Conservation (phyloP, 225 moss, liverwort and hornwort species). For the Asterella californica region DNA sequence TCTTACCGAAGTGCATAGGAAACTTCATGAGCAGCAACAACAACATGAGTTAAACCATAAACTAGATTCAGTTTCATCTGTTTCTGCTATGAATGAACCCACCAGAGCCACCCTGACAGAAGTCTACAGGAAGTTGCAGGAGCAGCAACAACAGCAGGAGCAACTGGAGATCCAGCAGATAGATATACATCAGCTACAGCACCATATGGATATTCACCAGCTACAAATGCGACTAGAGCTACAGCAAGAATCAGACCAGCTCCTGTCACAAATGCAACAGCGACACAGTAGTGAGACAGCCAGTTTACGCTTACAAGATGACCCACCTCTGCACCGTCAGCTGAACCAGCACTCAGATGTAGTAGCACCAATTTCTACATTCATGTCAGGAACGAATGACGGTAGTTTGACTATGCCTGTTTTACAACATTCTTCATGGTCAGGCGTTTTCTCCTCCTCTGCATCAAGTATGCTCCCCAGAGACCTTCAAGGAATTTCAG, state of each 20-base stretch:
- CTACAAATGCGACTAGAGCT: constrained; percentile 24
- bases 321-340: constrained; percentile 16
- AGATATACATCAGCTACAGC: constrained; percentile 43
- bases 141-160: constrained; percentile 48
- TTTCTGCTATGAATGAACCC: constrained; percentile 34
- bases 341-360: background rate
- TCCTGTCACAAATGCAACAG: constrained; percentile 63
- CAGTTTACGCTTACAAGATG: constrained; percentile 29
- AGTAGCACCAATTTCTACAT: background rate
- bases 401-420: constrained; percentile 37
- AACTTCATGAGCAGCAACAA: constrained; percentile 29
- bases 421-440: constrained; percentile 58
- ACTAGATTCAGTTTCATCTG: constrained; percentile 15
- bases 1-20: constrained; percentile 39
- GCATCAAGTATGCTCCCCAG: background rate
- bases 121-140: constrained; percentile 50
- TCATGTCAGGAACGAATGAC: constrained; percentile 22
- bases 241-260: constrained; percentile 61
- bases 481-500: background rate
- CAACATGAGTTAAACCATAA: constrained; percentile 18
- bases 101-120: constrained; percentile 37
- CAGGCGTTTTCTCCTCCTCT: constrained; percentile 35
- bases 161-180: constrained; percentile 52
- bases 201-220: constrained; percentile 20
- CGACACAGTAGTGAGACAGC: constrained; percentile 27